These are phyloP conservation scores for Sarocladiaceae sp. DNA, from an alignment of 2,329 filamentous ascomycete genomes.

Conservation along the genomic window DNA sequence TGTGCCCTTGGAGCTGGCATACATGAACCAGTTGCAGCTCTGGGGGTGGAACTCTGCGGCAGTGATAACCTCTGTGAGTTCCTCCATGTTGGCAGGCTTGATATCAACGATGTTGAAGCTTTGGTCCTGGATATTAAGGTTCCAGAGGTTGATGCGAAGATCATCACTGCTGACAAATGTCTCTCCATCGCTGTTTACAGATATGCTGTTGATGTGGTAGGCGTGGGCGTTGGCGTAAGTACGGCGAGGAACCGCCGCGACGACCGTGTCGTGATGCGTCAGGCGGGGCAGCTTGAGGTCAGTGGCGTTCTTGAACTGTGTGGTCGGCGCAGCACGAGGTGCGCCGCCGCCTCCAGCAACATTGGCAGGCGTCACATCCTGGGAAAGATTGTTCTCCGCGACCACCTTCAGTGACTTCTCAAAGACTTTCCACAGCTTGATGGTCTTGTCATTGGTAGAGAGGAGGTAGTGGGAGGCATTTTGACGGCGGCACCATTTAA, in stretches of 20 bases:
- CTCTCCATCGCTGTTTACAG: conserved; percentile 98
- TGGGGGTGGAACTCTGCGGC: conserved; percentile 94
- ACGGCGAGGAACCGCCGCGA: conserved; percentile 89
- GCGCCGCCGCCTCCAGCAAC: conserved; percentile 71
- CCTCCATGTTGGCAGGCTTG: conserved; percentile 99
- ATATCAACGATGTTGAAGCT: conserved; percentile 99
- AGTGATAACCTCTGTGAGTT: conserved; percentile 97
- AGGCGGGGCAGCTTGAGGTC: conserved; percentile 91
- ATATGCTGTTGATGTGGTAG: conserved; percentile 99
- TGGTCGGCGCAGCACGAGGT: conserved; percentile 60
- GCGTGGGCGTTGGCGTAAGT: conserved; percentile 98
- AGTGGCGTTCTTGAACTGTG: conserved; percentile 70
- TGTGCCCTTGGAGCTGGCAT: conserved; percentile 96
- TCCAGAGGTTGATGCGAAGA: conserved; percentile 96
- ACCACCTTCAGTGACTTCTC: conserved; percentile 99
- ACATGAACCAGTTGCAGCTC: conserved; percentile 99
- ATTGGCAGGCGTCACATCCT: conserved; percentile 76
- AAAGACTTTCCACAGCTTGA: conserved; percentile 99
- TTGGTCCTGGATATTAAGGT: conserved; percentile 97
- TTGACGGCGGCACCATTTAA: conserved; percentile 98
- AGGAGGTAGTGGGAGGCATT: conserved; percentile 98
- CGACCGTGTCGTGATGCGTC: conserved; percentile 96
- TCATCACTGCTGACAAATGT: conserved; percentile 99
- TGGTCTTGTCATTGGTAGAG: conserved; percentile 99
- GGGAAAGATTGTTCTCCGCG: conserved; percentile 95